These are phyloP conservation scores for Carnegiea gigantea DNA, from an alignment of 179 eudicot genomes.

Conservation along the genomic window DNA sequence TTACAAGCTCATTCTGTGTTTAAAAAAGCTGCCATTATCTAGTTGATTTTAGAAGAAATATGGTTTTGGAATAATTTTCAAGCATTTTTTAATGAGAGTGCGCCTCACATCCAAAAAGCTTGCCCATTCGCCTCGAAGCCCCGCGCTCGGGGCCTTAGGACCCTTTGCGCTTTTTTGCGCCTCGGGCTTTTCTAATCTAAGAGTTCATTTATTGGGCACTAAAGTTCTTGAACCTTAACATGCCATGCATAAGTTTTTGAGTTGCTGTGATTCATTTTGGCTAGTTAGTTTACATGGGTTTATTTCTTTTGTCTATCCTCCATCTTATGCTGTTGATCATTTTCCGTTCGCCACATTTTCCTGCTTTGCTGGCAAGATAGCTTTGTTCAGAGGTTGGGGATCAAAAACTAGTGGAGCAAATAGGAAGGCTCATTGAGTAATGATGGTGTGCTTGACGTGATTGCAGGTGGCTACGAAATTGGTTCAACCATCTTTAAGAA, in stretches of 20 bases:
- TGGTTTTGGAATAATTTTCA: no score
- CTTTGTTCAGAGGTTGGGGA: neutral
- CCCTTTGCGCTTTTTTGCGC: no score
- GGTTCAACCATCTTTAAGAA: slow-evolving; percentile 90
- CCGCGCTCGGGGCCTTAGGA: no score
- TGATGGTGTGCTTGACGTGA: slow-evolving; percentile 7
- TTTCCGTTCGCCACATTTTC: neutral
- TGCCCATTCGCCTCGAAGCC: no score
- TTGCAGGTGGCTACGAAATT: slow-evolving; percentile 70
- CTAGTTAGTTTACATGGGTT: neutral
- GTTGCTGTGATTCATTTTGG: neutral
- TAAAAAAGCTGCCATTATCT: no score
- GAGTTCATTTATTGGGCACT: neutral
- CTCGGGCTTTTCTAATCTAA: no score
- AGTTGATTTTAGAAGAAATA: no score
- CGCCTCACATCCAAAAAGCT: no score
- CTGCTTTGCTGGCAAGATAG: neutral
- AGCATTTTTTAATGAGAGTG: no score
- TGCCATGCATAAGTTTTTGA: no score
- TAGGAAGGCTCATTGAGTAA: neutral
- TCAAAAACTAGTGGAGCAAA: neutral
- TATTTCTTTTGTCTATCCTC: neutral
- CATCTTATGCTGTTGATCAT: neutral
- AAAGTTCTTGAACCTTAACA: neutral
- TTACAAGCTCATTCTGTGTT: neutral